Conservation (phyloP, 2,329 filamentous ascomycete species). For the Periconia sp. region DNA sequence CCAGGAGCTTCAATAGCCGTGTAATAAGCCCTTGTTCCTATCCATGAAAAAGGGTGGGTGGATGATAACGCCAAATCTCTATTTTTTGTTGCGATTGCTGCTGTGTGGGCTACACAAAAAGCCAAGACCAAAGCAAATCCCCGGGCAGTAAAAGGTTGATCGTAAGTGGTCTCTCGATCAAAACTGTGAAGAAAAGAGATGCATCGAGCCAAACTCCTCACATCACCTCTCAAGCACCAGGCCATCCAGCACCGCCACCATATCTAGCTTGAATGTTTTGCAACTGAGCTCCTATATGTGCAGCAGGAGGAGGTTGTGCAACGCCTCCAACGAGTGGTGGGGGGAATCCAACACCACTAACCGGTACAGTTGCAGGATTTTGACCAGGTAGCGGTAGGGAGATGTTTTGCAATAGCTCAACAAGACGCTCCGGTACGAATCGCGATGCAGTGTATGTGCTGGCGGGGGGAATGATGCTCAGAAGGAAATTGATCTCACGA, state of each 20-base stretch:
- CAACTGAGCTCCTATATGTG: slow-evolving; percentile 19
- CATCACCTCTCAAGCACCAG: background rate
- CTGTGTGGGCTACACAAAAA: no score
- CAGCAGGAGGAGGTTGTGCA: slow-evolving; percentile 2
- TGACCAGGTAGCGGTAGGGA: slow-evolving; percentile 18
- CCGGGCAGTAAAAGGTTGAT: no score
- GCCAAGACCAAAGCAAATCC: no score
- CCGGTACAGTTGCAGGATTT: background rate
- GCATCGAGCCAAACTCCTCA: no score
- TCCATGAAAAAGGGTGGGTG: no score
- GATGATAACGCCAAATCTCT: no score
- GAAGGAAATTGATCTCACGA: slow-evolving; percentile 55
- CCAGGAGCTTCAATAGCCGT: no score
- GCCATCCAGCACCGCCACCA: slow-evolving; percentile 16
- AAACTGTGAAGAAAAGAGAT: no score
- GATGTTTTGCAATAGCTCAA: slow-evolving; percentile 67
- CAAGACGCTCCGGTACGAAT: slow-evolving; percentile 71
- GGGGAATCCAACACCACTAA: slow-evolving; percentile 2
- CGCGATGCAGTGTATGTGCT: slow-evolving; percentile 70
- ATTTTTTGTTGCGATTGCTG: no score
- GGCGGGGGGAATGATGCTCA: slow-evolving; percentile 74
- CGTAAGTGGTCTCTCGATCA: no score
- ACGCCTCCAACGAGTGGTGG: background rate
- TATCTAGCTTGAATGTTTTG: slow-evolving; percentile 37
- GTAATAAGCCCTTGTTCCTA: no score